phyloP scores from a whole-genome alignment of 306 rosid species.

The Leucaena leucocephala region DNA sequence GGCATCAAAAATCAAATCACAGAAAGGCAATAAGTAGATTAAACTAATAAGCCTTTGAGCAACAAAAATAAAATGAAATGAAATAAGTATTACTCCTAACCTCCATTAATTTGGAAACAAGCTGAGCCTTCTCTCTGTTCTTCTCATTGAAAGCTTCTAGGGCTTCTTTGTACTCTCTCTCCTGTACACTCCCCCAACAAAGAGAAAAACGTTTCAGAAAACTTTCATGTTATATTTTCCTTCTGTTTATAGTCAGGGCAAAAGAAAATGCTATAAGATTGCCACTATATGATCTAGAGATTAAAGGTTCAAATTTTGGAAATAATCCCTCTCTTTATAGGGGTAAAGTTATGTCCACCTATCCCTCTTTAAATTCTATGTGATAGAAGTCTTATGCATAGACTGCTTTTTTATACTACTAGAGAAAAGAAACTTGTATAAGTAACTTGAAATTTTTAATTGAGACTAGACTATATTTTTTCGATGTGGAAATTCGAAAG shows the following conservation, averaged over 20 bases:
- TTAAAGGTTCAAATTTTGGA: no score
- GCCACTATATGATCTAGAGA: no score
- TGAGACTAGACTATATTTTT: no score
- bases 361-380: no score
- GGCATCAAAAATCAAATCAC: not conserved
- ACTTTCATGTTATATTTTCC: not conserved
- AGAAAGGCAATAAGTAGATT: slow-evolving; percentile 12
- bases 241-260: not conserved
- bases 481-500: no score
- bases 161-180: slow-evolving; percentile 90
- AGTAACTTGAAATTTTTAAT: no score
- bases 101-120: slow-evolving; percentile 81
- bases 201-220: slow-evolving; percentile 16
- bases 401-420: no score
- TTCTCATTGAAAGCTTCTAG: slow-evolving; percentile 95
- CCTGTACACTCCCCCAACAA: slow-evolving; percentile 48
- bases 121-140: slow-evolving; percentile 92
- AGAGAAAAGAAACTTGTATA: no score
- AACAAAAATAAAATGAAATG: not conserved
- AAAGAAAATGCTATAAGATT: no score
- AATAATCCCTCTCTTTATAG: no score
- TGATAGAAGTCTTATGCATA: no score
- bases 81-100: slow-evolving; percentile 24
- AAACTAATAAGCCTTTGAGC: not conserved
- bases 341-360: no score